A percentile compares a stretch with the other conserved stretches of the same genome.
Conservation (phyloP, 2,329 filamentous ascomycete species). For the Ophiocordyceps unilateralis region DNA sequence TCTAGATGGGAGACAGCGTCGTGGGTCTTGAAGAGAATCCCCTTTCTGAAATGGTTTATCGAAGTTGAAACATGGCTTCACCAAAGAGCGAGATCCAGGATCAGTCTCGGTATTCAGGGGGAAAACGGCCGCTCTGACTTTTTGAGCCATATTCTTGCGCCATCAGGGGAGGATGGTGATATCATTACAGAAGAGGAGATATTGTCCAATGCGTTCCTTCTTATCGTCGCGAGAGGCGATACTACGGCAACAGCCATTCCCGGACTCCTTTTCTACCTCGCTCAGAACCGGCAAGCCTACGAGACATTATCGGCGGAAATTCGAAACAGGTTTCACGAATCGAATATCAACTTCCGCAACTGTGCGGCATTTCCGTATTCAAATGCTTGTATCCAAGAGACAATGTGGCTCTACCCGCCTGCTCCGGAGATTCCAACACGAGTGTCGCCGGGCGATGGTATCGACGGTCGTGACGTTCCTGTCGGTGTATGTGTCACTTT, state of each 20-base stretch:
- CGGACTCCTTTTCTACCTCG: constrained; percentile 13
- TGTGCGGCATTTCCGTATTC: constrained; percentile 17
- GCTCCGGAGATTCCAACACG: constrained; percentile 11
- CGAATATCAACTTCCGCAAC: constrained; percentile 20
- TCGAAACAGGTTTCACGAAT: constrained; percentile 14
- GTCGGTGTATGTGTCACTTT: constrained; percentile 11
- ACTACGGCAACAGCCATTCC: constrained; percentile 15
- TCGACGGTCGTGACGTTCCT: constrained; percentile 17
- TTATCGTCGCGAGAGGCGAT: constrained; percentile 16
- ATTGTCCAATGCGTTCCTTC: constrained; percentile 4
- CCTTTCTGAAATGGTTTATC: not conserved
- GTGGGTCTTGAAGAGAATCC: not conserved
- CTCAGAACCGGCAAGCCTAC: constrained; percentile 12
- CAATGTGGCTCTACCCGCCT: constrained; percentile 21
- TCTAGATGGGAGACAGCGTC: not conserved
- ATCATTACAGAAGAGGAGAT: constrained; percentile 19
- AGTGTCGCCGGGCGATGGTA: constrained; percentile 12
- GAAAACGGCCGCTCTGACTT: constrained; percentile 4
- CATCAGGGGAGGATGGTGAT: constrained; percentile 10
- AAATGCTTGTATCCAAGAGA: constrained; percentile 22
- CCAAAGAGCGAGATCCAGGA: constrained; percentile 6
- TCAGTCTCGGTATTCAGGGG: not conserved
- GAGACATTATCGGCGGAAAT: constrained; percentile 17
- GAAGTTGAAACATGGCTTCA: constrained; percentile 6
- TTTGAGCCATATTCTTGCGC: constrained; percentile 12